phyloP scores from a whole-genome alignment of 2,329 filamentous ascomycete genomes.

The Hypoxylon sp. region DNA sequence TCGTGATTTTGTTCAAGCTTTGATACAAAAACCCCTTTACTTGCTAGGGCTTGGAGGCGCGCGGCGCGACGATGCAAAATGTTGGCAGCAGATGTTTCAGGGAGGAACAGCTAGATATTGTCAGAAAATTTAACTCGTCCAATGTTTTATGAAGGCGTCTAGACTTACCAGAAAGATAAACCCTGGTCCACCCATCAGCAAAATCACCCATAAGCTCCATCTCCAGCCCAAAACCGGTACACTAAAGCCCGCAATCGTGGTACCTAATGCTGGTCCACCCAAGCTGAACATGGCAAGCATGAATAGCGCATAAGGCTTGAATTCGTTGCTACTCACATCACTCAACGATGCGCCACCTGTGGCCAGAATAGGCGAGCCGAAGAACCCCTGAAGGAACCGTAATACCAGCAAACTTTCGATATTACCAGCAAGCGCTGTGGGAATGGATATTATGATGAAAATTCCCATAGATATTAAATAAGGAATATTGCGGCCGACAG shows the following conservation, averaged over 20 bases:
- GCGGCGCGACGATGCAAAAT: conserved; percentile 68
- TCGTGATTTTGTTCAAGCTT: conserved; percentile 67
- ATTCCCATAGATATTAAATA: conserved; percentile 74
- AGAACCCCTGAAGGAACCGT: conserved; percentile 72
- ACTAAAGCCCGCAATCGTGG: conserved; percentile 67
- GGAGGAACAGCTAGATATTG: too few species aligned
- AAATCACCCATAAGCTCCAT: too few species aligned
- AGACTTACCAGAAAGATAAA: too few species aligned
- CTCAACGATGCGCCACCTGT: conserved; percentile 62
- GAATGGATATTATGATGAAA: conserved; percentile 73
- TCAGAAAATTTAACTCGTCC: too few species aligned
- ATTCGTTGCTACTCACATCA: conserved; percentile 63
- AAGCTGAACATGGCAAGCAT: conserved; percentile 66
- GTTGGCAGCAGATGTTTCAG: conserved; percentile 67
- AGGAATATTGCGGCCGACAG: conserved; percentile 71
- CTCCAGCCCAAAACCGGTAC: conserved; percentile 67
- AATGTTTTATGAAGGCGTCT: too few species aligned
- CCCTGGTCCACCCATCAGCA: too few species aligned
- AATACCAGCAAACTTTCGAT: conserved; percentile 70
- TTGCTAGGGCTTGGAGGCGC: conserved; percentile 69
- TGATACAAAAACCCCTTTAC: conserved; percentile 63
- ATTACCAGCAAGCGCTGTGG: conserved; percentile 69
- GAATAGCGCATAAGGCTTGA: conserved; percentile 66
- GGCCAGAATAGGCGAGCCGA: conserved; percentile 71
- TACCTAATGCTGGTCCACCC: conserved; percentile 65